Evolutionary conservation across 768 basidiomycete genomes (phyloP).

Genomic region (Tricholoma flavovirens): DNA sequence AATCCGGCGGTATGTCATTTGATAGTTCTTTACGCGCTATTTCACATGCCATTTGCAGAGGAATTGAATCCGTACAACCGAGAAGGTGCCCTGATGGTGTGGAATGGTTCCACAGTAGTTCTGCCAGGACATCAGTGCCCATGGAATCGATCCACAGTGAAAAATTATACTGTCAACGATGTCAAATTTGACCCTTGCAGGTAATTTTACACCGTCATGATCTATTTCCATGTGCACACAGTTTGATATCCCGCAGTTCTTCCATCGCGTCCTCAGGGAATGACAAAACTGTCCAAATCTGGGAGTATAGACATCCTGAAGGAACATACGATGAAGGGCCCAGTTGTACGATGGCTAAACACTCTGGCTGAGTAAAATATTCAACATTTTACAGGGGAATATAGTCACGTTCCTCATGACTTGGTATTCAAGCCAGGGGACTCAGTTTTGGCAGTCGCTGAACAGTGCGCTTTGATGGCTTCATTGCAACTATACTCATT

Average conservation of each 20-base stretch:
- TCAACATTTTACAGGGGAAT: conserved; percentile 3
- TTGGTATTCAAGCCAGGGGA: conserved; percentile 15
- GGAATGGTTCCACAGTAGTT: conserved; percentile 21
- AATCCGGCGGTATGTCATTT: conserved; percentile 18
- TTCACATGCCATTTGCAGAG: conserved; percentile 13
- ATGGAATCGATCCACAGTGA: conserved; percentile 24
- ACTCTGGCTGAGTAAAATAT: conserved; percentile 7
- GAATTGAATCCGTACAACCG: conserved; percentile 40
- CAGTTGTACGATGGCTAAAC: background rate
- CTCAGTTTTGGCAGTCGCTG: conserved; percentile 9
- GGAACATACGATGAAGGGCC: conserved; percentile 9
- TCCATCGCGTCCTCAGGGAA: conserved; percentile 43
- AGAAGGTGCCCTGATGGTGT: conserved; percentile 41
- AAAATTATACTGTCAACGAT: conserved; percentile 52
- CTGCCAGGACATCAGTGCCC: conserved; percentile 18
- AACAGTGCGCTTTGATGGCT: conserved; percentile 1
- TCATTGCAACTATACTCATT: background rate
- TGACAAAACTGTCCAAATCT: conserved; percentile 37
- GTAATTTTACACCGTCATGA: conserved; percentile 23
- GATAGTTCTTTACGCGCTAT: background rate
- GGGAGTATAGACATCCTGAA: conserved; percentile 29
- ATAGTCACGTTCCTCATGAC: conserved; percentile 20
- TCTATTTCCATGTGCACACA: background rate
- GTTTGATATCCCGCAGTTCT: conserved; percentile 22
- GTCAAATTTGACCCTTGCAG: conserved; percentile 47